phyloP scores from a whole-genome alignment of 345 rosid genomes.

The Reutealis trisperma region DNA sequence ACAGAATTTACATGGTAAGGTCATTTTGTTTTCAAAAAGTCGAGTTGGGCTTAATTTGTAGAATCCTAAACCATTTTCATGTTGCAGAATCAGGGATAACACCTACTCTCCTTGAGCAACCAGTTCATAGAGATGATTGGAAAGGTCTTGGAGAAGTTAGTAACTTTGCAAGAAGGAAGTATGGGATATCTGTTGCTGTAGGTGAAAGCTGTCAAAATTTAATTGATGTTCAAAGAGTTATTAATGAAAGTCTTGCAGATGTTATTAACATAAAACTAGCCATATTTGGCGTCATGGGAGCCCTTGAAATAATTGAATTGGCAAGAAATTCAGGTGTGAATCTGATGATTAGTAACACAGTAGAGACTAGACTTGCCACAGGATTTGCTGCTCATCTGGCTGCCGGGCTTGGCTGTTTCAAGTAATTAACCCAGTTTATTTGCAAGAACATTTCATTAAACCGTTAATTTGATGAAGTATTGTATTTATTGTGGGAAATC shows the following conservation, averaged over 20 bases:
- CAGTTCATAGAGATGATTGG: slow-evolving; percentile 89
- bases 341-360: slow-evolving; percentile 91
- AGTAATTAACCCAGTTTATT: slow-evolving; percentile 37
- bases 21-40: background rate
- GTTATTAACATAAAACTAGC: slow-evolving; percentile 86
- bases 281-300: slow-evolving; percentile 74
- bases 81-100: slow-evolving; percentile 37
- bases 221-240: slow-evolving; percentile 65
- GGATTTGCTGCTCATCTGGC: slow-evolving; percentile 95
- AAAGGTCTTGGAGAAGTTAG: slow-evolving; percentile 84
- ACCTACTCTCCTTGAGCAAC: slow-evolving; percentile 85
- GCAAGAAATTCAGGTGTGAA: slow-evolving; percentile 66
- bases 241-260: slow-evolving; percentile 56
- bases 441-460: background rate
- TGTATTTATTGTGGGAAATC: no score
- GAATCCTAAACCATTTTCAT: background rate
- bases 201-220: slow-evolving; percentile 84
- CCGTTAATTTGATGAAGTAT: no score
- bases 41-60: no score
- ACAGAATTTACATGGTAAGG: slow-evolving; percentile 64
- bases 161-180: slow-evolving; percentile 55
- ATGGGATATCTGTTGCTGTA: slow-evolving; percentile 83
- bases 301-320: slow-evolving; percentile 67
- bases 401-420: slow-evolving; percentile 89
- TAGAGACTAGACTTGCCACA: slow-evolving; percentile 89